Percentiles rank a stretch among this genome's conserved stretches.
phyloP scores from a whole-genome alignment of 768 basidiomycete species.

The Rhizopogon roseolus region DNA sequence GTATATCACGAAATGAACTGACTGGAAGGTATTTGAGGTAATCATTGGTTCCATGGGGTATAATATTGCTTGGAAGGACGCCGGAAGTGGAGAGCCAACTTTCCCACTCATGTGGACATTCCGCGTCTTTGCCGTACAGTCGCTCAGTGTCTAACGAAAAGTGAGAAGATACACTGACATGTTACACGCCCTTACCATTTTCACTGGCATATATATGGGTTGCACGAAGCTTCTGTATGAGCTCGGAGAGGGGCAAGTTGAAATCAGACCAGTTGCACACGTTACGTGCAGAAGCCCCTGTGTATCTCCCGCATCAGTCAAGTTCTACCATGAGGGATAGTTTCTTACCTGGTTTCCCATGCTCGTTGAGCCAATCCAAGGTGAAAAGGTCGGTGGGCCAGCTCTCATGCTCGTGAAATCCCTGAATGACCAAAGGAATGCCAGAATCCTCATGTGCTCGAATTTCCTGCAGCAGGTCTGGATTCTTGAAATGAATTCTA shows the following conservation, averaged over 20 bases:
- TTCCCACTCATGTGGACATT: conserved; percentile 64
- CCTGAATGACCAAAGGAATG: conserved; percentile 59
- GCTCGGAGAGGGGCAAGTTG: conserved; percentile 45
- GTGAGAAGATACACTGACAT: not conserved
- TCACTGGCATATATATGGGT: conserved; percentile 28
- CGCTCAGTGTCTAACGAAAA: conserved; percentile 46
- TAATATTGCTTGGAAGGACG: conserved; percentile 47
- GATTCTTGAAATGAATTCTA: conserved; percentile 29
- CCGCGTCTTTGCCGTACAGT: conserved; percentile 74
- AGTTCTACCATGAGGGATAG: not conserved
- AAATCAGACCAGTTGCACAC: conserved; percentile 54
- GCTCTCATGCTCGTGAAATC: conserved; percentile 44
- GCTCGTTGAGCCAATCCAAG: conserved; percentile 44
- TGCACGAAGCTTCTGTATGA: conserved; percentile 41
- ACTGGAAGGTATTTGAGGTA: conserved; percentile 52
- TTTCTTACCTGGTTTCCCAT: conserved; percentile 26
- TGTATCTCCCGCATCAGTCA: conserved; percentile 6
- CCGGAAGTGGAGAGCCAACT: conserved; percentile 47
- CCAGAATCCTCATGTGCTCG: conserved; percentile 45
- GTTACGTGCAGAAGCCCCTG: conserved; percentile 62
- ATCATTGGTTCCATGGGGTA: conserved; percentile 53
- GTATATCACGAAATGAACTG: conserved; percentile 33
- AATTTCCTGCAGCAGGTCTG: conserved; percentile 31
- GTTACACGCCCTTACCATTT: conserved; percentile 30
- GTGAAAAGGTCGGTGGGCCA: conserved; percentile 59